Evolutionary conservation across 2,329 filamentous ascomycete species (phyloP).

Genomic region (Trichoderma guizhouense): DNA sequence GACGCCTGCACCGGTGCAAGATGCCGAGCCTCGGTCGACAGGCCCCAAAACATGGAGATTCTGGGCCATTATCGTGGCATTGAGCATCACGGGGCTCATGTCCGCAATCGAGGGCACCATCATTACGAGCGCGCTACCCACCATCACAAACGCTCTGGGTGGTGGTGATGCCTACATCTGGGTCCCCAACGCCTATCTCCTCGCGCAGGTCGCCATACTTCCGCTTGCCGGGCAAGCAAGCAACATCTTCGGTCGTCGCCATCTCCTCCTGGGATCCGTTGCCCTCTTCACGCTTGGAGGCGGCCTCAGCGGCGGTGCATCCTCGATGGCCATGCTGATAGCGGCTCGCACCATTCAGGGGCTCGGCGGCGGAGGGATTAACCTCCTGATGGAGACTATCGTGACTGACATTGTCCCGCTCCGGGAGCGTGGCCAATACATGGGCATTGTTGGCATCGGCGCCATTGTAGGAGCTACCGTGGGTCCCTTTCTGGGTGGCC

Average conservation of each 20-base stretch:
- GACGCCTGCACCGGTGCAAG: not conserved
- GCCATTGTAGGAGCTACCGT: conserved; percentile 33
- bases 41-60: not conserved
- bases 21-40: not conserved
- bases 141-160: conserved; percentile 22
- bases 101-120: conserved; percentile 49
- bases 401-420: conserved; percentile 48
- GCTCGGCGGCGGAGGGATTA: conserved; percentile 35
- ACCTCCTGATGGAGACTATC: conserved; percentile 31
- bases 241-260: conserved; percentile 50
- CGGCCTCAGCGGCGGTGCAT: conserved; percentile 48
- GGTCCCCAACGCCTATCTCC: conserved; percentile 9
- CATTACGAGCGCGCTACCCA: conserved; percentile 56
- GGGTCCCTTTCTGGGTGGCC: conserved; percentile 34
- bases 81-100: conserved; percentile 33
- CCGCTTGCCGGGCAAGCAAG: conserved; percentile 44
- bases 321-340: conserved; percentile 45
- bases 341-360: conserved; percentile 49
- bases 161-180: conserved; percentile 6
- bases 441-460: conserved; percentile 32
- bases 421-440: conserved; percentile 42
- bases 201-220: conserved; percentile 23
- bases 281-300: conserved; percentile 51
- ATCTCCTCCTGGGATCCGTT: conserved; percentile 38
- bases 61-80: conserved; percentile 21